Conservation (phyloP, 805 yeast species). For the Jamesozyma hellenica region DNA sequence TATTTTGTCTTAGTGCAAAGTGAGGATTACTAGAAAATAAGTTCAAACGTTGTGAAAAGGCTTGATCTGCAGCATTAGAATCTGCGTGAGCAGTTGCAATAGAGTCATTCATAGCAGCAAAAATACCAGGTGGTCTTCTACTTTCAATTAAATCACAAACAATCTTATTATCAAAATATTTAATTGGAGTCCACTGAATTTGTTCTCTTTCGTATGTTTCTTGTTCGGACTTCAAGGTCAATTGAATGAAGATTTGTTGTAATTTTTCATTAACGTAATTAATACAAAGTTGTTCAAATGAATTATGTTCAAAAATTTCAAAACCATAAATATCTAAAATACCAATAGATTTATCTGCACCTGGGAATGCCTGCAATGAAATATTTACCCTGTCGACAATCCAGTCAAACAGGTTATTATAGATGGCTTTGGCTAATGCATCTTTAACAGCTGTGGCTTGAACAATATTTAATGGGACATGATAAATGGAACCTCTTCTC, state of each 20-base stretch:
- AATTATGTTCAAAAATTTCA: conserved; percentile 89
- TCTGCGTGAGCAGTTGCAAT: conserved; percentile 98
- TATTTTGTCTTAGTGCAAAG: conserved; percentile 78
- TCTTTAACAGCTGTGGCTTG: conserved; percentile 95
- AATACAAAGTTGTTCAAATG: conserved; percentile 91
- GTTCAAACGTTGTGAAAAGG: conserved; percentile 84
- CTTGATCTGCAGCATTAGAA: conserved; percentile 90
- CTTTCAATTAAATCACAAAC: conserved; percentile 95
- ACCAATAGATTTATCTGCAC: conserved; percentile 67
- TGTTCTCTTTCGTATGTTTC: conserved; percentile 94
- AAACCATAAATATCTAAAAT: conserved; percentile 93
- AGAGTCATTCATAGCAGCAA: conserved; percentile 93
- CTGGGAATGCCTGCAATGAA: conserved; percentile 51
- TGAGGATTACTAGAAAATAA: conserved; percentile 75
- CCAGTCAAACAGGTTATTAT: conserved; percentile 92
- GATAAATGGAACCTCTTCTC: conserved; percentile 86
- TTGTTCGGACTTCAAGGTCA: conserved; percentile 93
- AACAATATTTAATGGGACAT: conserved; percentile 80
- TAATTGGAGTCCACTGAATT: conserved; percentile 95
- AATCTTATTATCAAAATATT: conserved; percentile 89
- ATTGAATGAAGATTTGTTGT: conserved; percentile 92
- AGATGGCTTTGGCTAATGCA: conserved; percentile 89
- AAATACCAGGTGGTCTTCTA: conserved; percentile 88
- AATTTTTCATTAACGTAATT: conserved; percentile 92
- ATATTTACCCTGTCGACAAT: conserved; percentile 83